Conservation (phyloP, 2,329 filamentous ascomycete genomes). For the Domatiomyces catenatus region DNA sequence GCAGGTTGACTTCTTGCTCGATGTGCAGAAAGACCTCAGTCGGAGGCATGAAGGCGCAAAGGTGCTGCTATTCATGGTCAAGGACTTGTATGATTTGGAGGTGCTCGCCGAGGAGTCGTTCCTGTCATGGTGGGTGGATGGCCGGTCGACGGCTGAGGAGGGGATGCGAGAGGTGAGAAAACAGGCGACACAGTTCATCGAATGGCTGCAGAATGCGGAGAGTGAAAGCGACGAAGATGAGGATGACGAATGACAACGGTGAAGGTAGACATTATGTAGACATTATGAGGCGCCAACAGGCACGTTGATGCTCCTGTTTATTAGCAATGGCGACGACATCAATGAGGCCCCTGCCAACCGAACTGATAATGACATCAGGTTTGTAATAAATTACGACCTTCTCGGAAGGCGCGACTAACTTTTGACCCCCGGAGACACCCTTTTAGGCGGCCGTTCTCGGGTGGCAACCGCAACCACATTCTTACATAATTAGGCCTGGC, state of each 20-base stretch:
- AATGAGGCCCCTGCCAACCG: too few relatives aligned
- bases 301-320: too few relatives aligned
- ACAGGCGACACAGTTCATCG: conserved; percentile 63
- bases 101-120: conserved; percentile 81
- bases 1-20: conserved; percentile 71
- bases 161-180: conserved; percentile 55
- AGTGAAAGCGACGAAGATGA: conserved; percentile 56
- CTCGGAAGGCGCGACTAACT: neutral
- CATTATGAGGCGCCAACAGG: neutral
- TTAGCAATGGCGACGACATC: too few relatives aligned
- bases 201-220: conserved; percentile 66
- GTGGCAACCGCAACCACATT: neutral
- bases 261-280: conserved; percentile 6
- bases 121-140: conserved; percentile 73
- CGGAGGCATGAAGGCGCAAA: conserved; percentile 47
- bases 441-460: neutral
- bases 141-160: conserved; percentile 50
- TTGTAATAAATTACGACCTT: neutral
- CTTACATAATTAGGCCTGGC: neutral
- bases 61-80: conserved; percentile 62
- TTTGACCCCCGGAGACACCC: neutral
- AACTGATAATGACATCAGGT: neutral
- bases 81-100: conserved; percentile 72
- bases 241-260: conserved; percentile 37
- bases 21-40: conserved; percentile 65